Evolutionary conservation across 2,329 filamentous ascomycete genomes (phyloP), one percentile per base, ranked within the genome.

Genomic region (Cladosporium sp.): DNA sequence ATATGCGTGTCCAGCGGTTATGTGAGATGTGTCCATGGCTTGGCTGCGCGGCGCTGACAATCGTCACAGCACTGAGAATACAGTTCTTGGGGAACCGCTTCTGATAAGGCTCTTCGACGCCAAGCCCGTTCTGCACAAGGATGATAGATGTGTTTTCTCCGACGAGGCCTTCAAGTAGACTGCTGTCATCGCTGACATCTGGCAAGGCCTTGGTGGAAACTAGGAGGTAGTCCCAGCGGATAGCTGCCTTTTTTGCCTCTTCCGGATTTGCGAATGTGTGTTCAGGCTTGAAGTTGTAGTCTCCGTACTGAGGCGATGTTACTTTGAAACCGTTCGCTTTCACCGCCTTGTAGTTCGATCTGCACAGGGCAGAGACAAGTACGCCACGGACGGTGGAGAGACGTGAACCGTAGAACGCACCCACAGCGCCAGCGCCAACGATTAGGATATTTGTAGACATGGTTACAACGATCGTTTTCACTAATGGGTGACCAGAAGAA

Each of bases 1-100:
- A 89, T 66, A 91, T 88, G 48, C 89, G 80, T 53, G 89, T 92
- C 89, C 89, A 92, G 46, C 89, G 84, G 75, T 91, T 91, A 77
- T 92, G 89, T 56, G 85, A 82, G 65, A 92, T 85, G 0, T 84
- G 79, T 5, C 89, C 89, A 26, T 84, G 86, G 2, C 79, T 77
- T 6, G 83, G 84, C 76, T 91, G 89, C 68, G 88, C 89, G 18
- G 88, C 89, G 69, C 86, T 89, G 34, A 89, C 83, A 67, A 91
- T 83, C 1, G 89, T 91, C 32, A 91, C 89, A 26, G 86, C 89
- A 70, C 85, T 89, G 66, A 91, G 78, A 56, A 92, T 86, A 1
- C 85, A 82, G 1, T 83, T 85, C 2, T 73, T 54, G 0, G 88
- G 86, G 70, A 91, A 91, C 5, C 88, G 83, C 60, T 79, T 78